Evolutionary conservation across 2,329 filamentous ascomycete genomes (phyloP).

Genomic region (Penicillium sclerotigenum): DNA sequence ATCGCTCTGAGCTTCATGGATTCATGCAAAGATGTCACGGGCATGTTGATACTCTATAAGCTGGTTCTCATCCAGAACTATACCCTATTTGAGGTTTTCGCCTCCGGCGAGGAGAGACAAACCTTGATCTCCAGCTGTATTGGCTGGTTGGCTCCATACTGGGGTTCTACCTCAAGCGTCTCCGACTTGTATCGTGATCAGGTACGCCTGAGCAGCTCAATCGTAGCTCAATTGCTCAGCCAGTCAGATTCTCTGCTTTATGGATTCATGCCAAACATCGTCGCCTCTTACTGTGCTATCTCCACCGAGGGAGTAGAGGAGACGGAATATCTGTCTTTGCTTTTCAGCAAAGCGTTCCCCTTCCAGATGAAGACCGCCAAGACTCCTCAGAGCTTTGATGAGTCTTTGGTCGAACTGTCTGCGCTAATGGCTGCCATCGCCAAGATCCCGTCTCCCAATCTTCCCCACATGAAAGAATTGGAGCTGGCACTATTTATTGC

Average conservation of each 20-base stretch:
- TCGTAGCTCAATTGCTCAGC: slow-evolving; percentile 80
- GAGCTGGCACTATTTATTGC: slow-evolving; percentile 73
- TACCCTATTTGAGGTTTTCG: slow-evolving; percentile 76
- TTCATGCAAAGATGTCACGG: slow-evolving; percentile 80
- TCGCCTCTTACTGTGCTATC: slow-evolving; percentile 82
- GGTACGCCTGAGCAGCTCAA: slow-evolving; percentile 87
- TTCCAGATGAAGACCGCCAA: slow-evolving; percentile 72
- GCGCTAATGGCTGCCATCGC: slow-evolving; percentile 81
- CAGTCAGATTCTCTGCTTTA: slow-evolving; percentile 77
- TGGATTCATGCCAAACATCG: slow-evolving; percentile 84
- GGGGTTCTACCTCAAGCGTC: slow-evolving; percentile 71
- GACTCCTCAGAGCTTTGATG: slow-evolving; percentile 67
- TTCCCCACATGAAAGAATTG: slow-evolving; percentile 72
- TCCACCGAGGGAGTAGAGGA: slow-evolving; percentile 60
- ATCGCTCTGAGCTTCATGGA: slow-evolving; percentile 93
- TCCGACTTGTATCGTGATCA: slow-evolving; percentile 89
- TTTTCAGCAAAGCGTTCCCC: slow-evolving; percentile 87
- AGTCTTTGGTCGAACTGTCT: slow-evolving; percentile 82
- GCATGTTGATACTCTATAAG: slow-evolving; percentile 88
- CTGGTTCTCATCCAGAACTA: slow-evolving; percentile 91
- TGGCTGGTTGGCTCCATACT: slow-evolving; percentile 88
- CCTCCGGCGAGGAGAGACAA: slow-evolving; percentile 69
- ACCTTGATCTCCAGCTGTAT: slow-evolving; percentile 77
- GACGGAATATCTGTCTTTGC: slow-evolving; percentile 67
- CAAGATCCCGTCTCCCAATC: slow-evolving; percentile 68